Evolutionary conservation across 495 filamentous ascomycete species (phyloP).

Genomic region (Amniculicola lignicola): DNA sequence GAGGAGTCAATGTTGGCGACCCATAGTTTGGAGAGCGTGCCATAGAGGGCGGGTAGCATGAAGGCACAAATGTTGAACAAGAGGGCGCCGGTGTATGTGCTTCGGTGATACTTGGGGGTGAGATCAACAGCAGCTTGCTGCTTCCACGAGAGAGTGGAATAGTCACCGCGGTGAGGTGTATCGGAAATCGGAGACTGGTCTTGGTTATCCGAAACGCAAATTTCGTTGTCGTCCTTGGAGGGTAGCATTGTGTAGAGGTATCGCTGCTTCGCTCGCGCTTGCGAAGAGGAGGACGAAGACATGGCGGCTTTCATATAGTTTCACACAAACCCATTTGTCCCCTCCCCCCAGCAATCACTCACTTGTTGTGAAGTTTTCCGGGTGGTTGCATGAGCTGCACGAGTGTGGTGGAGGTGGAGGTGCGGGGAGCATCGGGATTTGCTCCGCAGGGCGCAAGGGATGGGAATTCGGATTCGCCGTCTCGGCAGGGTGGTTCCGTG

Average conservation of each 20-base stretch:
- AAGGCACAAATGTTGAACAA: constrained; percentile 64
- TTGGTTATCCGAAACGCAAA: neutral
- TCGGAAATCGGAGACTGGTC: neutral
- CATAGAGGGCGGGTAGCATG: constrained; percentile 65
- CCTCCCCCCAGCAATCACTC: no score
- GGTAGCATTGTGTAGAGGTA: constrained; percentile 17
- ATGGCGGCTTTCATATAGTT: no score
- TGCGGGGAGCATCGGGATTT: no score
- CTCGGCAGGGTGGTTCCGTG: no score
- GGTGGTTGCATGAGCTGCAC: no score
- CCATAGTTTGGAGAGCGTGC: constrained; percentile 71
- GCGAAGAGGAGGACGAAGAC: neutral
- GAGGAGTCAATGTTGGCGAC: constrained; percentile 65
- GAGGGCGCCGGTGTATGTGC: constrained; percentile 55
- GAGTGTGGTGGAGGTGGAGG: no score
- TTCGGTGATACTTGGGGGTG: neutral
- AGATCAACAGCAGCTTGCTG: constrained; percentile 3
- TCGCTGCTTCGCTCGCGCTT: neutral
- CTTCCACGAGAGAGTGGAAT: neutral
- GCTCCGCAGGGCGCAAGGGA: no score
- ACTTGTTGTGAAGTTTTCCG: no score
- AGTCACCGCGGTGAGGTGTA: neutral
- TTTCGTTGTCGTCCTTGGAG: constrained; percentile 2
- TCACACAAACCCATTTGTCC: no score
- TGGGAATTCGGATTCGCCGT: no score